Evolutionary conservation across 441 rosid genomes (phyloP).

Genomic region (Pelargonium fulgidum): DNA sequence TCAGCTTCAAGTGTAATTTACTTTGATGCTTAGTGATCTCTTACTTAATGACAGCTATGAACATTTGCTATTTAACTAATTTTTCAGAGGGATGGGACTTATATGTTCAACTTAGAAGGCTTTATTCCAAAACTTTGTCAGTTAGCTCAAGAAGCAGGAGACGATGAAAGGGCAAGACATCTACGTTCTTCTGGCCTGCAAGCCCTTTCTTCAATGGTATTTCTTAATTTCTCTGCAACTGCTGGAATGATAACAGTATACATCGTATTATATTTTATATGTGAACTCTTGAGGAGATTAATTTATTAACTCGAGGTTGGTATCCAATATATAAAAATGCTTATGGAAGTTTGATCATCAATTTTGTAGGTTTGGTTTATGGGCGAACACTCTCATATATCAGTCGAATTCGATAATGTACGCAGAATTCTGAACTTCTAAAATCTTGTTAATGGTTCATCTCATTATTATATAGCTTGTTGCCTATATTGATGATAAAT

Average conservation of each 20-base stretch:
- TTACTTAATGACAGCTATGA: background rate
- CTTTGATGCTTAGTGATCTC: slow-evolving; percentile 12
- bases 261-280: slow-evolving; percentile 1
- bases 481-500: background rate
- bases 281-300: background rate
- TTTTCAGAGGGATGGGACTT: slow-evolving; percentile 56
- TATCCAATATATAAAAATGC: background rate
- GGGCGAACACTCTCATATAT: slow-evolving; percentile 82
- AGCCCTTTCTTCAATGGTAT: slow-evolving; percentile 82
- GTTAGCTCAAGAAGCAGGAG: slow-evolving; percentile 79
- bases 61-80: slow-evolving; percentile 10
- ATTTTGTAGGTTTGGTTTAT: slow-evolving; percentile 66
- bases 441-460: slow-evolving; percentile 8
- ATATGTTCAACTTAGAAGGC: slow-evolving; percentile 95
- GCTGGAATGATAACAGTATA: background rate
- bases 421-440: slow-evolving; percentile 26
- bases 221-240: background rate
- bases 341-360: background rate
- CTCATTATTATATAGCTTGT: slow-evolving; percentile 12
- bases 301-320: background rate
- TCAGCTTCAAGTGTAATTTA: background rate
- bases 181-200: slow-evolving; percentile 77
- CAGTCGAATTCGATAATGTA: slow-evolving; percentile 77
- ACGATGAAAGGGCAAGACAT: slow-evolving; percentile 50
- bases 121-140: slow-evolving; percentile 85